Evolutionary conservation across 108 stramenopile species (phyloP).

Genomic region (Craspedostauros australis): DNA sequence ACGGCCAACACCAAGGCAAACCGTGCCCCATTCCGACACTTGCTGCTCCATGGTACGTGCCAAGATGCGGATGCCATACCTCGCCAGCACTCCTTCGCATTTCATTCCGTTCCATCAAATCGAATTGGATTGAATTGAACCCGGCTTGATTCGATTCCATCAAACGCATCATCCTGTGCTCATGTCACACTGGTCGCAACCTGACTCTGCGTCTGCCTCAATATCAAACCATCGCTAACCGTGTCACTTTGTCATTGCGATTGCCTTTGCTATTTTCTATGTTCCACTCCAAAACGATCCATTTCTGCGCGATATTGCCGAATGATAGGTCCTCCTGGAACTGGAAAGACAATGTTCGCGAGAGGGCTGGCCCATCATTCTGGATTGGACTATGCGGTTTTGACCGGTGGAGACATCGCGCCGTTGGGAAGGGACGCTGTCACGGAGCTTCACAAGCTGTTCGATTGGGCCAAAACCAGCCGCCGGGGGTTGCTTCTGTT

Average conservation of each 20-base stretch:
- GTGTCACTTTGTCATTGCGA: too few species aligned
- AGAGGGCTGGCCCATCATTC: constrained; percentile 91
- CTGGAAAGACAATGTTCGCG: constrained; percentile 99
- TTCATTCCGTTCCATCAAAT: too few species aligned
- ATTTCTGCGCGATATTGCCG: too few species aligned
- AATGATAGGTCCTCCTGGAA: constrained; percentile 92
- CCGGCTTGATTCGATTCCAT: too few species aligned
- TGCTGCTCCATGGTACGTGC: constrained; percentile 90
- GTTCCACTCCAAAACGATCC: too few species aligned
- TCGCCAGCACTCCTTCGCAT: too few species aligned
- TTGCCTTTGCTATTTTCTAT: too few species aligned
- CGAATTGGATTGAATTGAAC: too few species aligned
- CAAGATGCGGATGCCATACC: not conserved
- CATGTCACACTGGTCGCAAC: too few species aligned
- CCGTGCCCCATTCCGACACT: constrained; percentile 96
- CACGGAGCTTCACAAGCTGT: constrained; percentile 98
- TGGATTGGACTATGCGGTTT: constrained; percentile 97
- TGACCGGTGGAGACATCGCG: constrained; percentile 98
- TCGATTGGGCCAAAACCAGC: constrained; percentile 97
- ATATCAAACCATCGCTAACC: too few species aligned
- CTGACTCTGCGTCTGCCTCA: too few species aligned
- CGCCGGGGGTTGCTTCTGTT: constrained; percentile 92
- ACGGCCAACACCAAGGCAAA: constrained; percentile 97
- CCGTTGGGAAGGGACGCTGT: constrained; percentile 98
- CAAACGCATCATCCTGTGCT: too few species aligned